A percentile compares a stretch with the other conserved stretches of the same genome.
Evolutionary conservation across 768 basidiomycete genomes (phyloP).

Genomic region (Boletellus sp.): DNA sequence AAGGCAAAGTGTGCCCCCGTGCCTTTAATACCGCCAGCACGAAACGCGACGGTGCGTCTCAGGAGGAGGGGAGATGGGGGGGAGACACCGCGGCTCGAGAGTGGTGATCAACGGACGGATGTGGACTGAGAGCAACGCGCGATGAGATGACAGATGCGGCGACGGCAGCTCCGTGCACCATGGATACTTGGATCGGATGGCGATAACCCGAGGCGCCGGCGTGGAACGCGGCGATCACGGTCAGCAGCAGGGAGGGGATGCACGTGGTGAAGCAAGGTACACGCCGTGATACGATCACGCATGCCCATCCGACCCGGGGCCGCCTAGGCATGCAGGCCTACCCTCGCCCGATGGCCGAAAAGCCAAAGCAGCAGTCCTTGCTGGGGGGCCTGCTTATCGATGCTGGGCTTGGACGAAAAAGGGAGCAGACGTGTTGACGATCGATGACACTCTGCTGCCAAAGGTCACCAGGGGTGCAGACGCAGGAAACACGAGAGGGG

Average conservation of each 20-base stretch:
- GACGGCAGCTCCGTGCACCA: neutral
- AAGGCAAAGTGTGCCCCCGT: neutral
- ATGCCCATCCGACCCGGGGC: neutral
- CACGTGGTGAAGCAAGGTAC: neutral
- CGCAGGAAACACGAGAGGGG: neutral
- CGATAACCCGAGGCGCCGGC: neutral
- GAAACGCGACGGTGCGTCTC: conserved; percentile 1
- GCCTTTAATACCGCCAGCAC: conserved; percentile 1
- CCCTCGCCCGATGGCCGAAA: neutral
- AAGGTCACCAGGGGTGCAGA: neutral
- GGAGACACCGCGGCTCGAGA: neutral
- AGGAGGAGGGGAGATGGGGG: neutral
- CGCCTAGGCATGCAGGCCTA: no score
- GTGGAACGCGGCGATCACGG: neutral
- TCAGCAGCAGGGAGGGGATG: neutral
- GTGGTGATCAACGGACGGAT: neutral
- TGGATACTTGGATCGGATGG: neutral
- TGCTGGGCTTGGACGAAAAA: neutral
- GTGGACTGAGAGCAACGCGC: neutral
- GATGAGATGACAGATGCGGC: neutral
- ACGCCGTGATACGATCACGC: neutral
- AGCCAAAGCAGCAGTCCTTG: neutral
- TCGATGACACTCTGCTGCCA: neutral
- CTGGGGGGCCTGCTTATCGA: neutral
- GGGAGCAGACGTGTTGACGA: neutral